Evolutionary conservation across 106 monocot genomes (phyloP).

Genomic region (Iris macrosiphon): DNA sequence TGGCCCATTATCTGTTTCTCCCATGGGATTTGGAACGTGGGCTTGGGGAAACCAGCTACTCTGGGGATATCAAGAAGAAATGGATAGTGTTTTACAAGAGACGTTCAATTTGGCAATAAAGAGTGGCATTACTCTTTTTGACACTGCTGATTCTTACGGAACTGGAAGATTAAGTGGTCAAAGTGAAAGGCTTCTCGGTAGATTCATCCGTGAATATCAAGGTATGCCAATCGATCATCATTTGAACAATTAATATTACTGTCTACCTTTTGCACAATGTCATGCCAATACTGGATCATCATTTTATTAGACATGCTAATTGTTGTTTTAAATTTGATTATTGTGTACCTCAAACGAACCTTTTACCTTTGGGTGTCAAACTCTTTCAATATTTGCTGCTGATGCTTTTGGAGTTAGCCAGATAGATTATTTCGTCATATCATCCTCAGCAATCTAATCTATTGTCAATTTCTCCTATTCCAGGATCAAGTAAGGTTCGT

Average conservation of each 20-base stretch:
- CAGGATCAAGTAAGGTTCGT: slow-evolving; percentile 44
- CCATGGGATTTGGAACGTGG: slow-evolving; percentile 99
- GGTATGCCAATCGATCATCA: slow-evolving; percentile 25
- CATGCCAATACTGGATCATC: no score
- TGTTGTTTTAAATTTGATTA: no score
- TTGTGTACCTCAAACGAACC: no score
- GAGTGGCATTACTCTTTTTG: slow-evolving; percentile 89
- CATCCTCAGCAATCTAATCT: neutral
- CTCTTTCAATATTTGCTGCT: no score
- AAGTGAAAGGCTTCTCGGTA: slow-evolving; percentile 91
- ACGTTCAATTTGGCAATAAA: slow-evolving; percentile 70
- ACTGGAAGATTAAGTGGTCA: slow-evolving; percentile 89
- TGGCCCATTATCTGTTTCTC: slow-evolving; percentile 68
- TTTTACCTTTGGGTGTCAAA: no score
- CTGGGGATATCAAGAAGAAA: slow-evolving; percentile 86
- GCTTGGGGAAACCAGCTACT: slow-evolving; percentile 97
- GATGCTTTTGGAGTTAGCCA: no score
- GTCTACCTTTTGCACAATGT: no score
- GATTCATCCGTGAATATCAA: slow-evolving; percentile 82
- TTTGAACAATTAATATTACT: no score
- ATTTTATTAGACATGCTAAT: no score
- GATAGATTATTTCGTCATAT: no score
- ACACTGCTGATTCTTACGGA: slow-evolving; percentile 98
- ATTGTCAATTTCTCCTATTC: slow-evolving; percentile 8
- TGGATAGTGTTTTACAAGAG: slow-evolving; percentile 70